These are phyloP conservation scores for Leucocoprinus birnbaumii DNA, from an alignment of 768 basidiomycete genomes.

Conservation along the genomic window DNA sequence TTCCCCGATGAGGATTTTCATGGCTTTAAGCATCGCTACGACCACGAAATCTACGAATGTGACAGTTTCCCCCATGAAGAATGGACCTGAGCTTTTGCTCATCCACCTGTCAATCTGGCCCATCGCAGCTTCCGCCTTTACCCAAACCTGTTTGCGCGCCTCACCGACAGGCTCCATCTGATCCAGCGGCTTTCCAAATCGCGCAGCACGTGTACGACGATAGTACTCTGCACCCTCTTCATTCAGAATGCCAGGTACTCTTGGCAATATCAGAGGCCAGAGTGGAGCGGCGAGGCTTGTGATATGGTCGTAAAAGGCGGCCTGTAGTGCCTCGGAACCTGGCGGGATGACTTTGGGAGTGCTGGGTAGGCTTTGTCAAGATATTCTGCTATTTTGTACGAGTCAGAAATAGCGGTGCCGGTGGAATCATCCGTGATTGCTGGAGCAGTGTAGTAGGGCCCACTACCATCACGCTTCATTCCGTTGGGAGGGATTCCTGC, in stretches of 20 bases:
- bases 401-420: slow-evolving; percentile 29
- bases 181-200: no score
- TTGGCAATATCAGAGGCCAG: background rate
- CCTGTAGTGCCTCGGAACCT: background rate
- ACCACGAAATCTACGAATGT: no score
- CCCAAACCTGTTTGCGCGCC: no score
- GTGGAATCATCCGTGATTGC: slow-evolving; percentile 24
- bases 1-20: no score
- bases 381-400: slow-evolving; percentile 18
- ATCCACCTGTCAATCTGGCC: no score
- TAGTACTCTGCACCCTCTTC: no score
- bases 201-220: no score
- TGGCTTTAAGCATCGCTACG: no score
- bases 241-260: background rate
- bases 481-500: slow-evolving; percentile 4
- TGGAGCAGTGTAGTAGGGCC: slow-evolving; percentile 12
- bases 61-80: no score
- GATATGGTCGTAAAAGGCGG: background rate
- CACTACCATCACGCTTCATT: background rate
- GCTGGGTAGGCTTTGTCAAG: background rate
- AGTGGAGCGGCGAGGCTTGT: background rate
- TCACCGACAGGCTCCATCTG: no score
- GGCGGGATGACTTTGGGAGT: background rate
- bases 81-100: no score
- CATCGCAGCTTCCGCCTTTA: no score